These are phyloP conservation scores for Cadophora sp. DNA, from an alignment of 2,329 filamentous ascomycete species.

Conservation along the genomic window DNA sequence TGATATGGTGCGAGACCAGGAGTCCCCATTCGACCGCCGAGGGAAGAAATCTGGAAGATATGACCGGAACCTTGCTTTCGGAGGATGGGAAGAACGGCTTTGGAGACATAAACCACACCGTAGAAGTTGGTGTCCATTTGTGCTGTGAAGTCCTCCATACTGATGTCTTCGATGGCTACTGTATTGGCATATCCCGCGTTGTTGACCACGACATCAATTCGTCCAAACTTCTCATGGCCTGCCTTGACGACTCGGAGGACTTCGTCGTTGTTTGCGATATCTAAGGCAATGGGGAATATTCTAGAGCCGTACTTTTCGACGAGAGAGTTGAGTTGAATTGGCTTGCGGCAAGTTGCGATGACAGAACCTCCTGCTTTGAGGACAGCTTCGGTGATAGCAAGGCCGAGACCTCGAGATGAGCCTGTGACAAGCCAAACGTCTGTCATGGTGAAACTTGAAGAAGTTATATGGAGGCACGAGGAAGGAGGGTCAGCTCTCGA, in stretches of 20 bases:
- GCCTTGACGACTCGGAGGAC: slow-evolving; percentile 44
- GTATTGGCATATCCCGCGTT: slow-evolving; percentile 59
- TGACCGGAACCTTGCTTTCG: slow-evolving; percentile 43
- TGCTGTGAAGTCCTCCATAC: slow-evolving; percentile 53
- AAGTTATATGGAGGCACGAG: background rate
- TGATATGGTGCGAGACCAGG: slow-evolving; percentile 48
- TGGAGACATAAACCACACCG: slow-evolving; percentile 60
- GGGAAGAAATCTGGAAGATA: slow-evolving; percentile 49
- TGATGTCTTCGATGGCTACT: slow-evolving; percentile 58
- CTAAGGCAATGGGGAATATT: slow-evolving; percentile 41
- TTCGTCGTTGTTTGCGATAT: slow-evolving; percentile 57
- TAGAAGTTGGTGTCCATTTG: slow-evolving; percentile 66
- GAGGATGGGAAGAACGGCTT: slow-evolving; percentile 47
- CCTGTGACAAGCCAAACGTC: slow-evolving; percentile 56
- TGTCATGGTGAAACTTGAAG: slow-evolving; percentile 21
- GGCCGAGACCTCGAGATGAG: slow-evolving; percentile 54
- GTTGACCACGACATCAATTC: slow-evolving; percentile 50
- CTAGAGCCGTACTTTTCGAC: background rate
- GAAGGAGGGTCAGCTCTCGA: background rate
- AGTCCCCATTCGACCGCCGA: slow-evolving; percentile 45
- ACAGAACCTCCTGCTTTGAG: slow-evolving; percentile 50
- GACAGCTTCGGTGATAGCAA: slow-evolving; percentile 46
- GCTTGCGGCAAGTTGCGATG: slow-evolving; percentile 53
- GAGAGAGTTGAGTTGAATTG: slow-evolving; percentile 35
- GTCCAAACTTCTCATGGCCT: slow-evolving; percentile 55